These are phyloP conservation scores for Phytophthora europaea DNA, from an alignment of 352 stramenopile genomes.

Conservation along the genomic window DNA sequence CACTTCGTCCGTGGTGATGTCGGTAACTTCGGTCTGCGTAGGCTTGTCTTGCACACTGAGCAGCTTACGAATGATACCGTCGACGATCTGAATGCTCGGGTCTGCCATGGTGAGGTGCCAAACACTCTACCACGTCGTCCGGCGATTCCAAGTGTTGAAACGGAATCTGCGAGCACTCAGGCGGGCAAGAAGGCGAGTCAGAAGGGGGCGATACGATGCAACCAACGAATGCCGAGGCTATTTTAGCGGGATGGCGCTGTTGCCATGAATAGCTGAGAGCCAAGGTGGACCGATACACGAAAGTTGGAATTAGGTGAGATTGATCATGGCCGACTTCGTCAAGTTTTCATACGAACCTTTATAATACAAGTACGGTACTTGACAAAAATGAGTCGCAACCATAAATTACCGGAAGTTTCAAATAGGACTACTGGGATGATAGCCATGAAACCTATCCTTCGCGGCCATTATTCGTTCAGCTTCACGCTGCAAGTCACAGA, in stretches of 20 bases:
- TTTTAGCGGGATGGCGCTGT: slow-evolving; percentile 11
- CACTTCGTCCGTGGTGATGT: slow-evolving; percentile 84
- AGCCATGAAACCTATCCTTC: too few species aligned
- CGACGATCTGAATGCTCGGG: slow-evolving; percentile 63
- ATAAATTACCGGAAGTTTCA: too few species aligned
- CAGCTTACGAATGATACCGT: slow-evolving; percentile 81
- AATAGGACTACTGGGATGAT: too few species aligned
- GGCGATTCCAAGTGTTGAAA: slow-evolving; percentile 9
- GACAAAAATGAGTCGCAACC: too few species aligned
- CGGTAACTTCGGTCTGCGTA: slow-evolving; percentile 79
- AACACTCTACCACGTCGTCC: slow-evolving; percentile 7
- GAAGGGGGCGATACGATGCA: not conserved
- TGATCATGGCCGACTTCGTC: too few species aligned
- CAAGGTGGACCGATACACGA: not conserved
- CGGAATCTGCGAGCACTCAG: not conserved
- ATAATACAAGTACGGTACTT: too few species aligned
- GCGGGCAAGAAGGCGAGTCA: slow-evolving; percentile 10
- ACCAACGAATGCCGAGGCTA: slow-evolving; percentile 17
- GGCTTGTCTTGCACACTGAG: slow-evolving; percentile 81
- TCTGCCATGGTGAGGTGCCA: slow-evolving; percentile 40
- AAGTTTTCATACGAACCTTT: too few species aligned
- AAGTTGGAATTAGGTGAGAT: not conserved
- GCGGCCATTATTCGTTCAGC: too few species aligned
- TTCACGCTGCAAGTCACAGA: too few species aligned
- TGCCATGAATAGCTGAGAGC: slow-evolving; percentile 10